phyloP scores from a whole-genome alignment of 2,329 filamentous ascomycete species.

The Elsinoe batatas region DNA sequence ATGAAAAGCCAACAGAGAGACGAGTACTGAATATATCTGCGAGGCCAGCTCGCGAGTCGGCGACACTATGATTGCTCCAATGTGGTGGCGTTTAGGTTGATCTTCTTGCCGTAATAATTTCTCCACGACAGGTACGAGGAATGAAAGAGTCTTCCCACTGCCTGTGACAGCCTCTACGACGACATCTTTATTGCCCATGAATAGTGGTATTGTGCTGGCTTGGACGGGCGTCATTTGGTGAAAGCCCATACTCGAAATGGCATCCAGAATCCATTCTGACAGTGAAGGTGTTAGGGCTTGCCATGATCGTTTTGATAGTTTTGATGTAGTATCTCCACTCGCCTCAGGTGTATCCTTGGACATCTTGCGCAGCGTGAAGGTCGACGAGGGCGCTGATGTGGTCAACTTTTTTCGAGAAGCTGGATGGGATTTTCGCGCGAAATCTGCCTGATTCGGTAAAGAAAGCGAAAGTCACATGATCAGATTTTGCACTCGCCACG shows the following conservation, averaged over 20 bases:
- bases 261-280: constrained; percentile 77
- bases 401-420: constrained; percentile 1
- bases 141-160: constrained; percentile 82
- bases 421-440: not conserved
- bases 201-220: constrained; percentile 78
- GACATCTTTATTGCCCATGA: constrained; percentile 82
- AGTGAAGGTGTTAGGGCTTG: constrained; percentile 59
- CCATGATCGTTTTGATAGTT: constrained; percentile 48
- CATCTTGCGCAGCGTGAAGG: not conserved
- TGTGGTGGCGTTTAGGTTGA: constrained; percentile 77
- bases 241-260: constrained; percentile 76
- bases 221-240: constrained; percentile 88
- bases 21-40: constrained; percentile 77
- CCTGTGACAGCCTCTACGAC: constrained; percentile 90
- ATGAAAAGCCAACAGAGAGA: constrained; percentile 73
- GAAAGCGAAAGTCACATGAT: not conserved
- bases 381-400: not conserved
- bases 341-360: constrained; percentile 14
- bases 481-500: not conserved
- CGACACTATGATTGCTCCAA: constrained; percentile 83
- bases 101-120: constrained; percentile 70
- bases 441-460: not conserved
- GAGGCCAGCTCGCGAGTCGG: constrained; percentile 85
- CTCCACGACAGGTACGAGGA: constrained; percentile 73
- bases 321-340: constrained; percentile 15